Conservation (phyloP, 352 stramenopile species). For the Globisporangium acanthophoron region DNA sequence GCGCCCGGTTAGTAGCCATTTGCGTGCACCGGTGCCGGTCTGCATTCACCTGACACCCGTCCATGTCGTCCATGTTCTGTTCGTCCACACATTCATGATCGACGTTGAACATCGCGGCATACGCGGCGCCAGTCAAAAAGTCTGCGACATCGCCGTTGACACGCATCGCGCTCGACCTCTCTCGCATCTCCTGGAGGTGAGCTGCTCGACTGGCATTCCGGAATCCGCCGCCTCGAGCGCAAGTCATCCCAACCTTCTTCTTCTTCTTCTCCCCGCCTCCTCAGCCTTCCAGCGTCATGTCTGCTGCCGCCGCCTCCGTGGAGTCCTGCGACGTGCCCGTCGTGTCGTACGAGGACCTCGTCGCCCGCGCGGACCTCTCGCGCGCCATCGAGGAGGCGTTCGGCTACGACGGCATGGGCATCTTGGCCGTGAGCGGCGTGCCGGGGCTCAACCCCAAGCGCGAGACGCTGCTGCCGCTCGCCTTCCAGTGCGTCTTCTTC, state of each 20-base stretch:
- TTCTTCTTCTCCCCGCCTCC: not conserved
- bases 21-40: not conserved
- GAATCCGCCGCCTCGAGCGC: conserved; percentile 1
- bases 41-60: not conserved
- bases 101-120: not conserved
- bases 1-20: not conserved
- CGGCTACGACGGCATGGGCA: conserved; percentile 86
- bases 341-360: conserved; percentile 53
- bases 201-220: conserved; percentile 4
- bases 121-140: not conserved
- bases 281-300: not conserved
- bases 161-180: too few relatives aligned
- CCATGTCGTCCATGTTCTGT: not conserved
- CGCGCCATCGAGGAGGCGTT: conserved; percentile 75
- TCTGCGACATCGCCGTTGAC: not conserved
- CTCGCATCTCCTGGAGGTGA: too few relatives aligned
- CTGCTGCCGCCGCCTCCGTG: not conserved
- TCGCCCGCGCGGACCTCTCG: conserved; percentile 37
- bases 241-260: not conserved
- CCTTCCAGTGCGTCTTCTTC: conserved; percentile 48
- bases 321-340: conserved; percentile 48
- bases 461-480: conserved; percentile 74
- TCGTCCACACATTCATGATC: not conserved
- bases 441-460: conserved; percentile 73
- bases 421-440: conserved; percentile 86